Evolutionary conservation across 129 eudicot species (phyloP), one percentile per base, ranked within the genome.

Genomic region (Heracleum sosnowskyi): DNA sequence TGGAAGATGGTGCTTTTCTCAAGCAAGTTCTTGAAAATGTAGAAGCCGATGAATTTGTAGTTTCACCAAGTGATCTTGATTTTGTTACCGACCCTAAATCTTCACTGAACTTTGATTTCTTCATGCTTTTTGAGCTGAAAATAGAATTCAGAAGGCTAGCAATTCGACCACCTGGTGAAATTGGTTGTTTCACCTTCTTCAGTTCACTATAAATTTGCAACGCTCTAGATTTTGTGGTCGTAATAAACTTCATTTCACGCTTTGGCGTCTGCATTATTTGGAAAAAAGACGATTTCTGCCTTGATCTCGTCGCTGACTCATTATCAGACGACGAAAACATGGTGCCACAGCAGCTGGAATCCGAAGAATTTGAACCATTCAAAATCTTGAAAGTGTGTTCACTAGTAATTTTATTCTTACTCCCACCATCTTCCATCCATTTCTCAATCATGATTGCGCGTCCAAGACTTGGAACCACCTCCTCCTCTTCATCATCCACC

Each of bases 151-250:
- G 74, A 63, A 94, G 88, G 24, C 82, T 77, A 0, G 98, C 76
- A 20, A 94, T 89, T 62, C 91, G 83, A 7, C 86, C 84, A 0
- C 92, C 97, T 1, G 97, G 98, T 28, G 98, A 94, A 40, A 81
- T 84, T 16, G 98, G 98, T 49, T 94, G 96, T 46, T 91, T 93
- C 69, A 77, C 89, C 80, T 87, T 91, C 86, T 91, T 91, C 51
- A 91, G 66, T 46, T 93, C 92, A 64, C 94, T 89, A 76, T 89
- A 93, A 66, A 93, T 86, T 81, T 93, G 91, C 89, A 87, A 42
- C 5, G 97, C 98, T 76, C 86, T 68, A 1, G 88, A 85, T 84
- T 84, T 93, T 41, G 90, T 89, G 0, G 85, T 83, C 16, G 62
- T 90, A 71, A 83, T 82, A 84, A 93, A 87, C 60, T 87, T 82